Conservation (phyloP, 176 grass and related monocot species). For the Secale cereale region DNA sequence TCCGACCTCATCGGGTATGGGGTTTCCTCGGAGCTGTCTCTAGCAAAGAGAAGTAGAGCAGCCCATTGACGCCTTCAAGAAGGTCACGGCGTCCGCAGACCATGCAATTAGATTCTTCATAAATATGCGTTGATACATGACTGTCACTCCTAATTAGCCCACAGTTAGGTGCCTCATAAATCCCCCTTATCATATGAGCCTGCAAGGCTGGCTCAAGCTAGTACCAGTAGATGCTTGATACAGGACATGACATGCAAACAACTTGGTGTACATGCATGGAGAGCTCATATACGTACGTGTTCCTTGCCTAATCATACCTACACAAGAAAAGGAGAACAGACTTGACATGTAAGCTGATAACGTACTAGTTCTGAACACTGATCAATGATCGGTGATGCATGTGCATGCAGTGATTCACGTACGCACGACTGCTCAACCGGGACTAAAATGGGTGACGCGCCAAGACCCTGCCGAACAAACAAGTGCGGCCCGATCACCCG, state of each 20-base stretch:
- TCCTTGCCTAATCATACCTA: neutral
- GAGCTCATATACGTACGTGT: neutral
- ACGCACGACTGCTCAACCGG: neutral
- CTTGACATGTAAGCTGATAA: neutral
- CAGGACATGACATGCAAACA: slow-evolving; percentile 32
- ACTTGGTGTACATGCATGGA: neutral
- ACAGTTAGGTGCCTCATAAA: slow-evolving; percentile 6
- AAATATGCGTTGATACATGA: neutral
- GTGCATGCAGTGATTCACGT: neutral
- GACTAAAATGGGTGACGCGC: slow-evolving; percentile 12
- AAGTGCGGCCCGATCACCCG: neutral
- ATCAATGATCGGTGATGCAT: neutral
- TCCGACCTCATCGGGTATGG: too few species aligned
- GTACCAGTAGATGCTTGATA: slow-evolving; percentile 11
- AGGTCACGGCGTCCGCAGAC: neutral
- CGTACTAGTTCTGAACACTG: neutral
- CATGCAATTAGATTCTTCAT: neutral
- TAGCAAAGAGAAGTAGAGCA: too few species aligned
- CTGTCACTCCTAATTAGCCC: neutral
- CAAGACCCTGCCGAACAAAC: neutral
- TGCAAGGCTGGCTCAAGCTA: neutral
- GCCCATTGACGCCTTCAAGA: too few species aligned
- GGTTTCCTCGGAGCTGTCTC: too few species aligned
- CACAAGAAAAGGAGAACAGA: neutral
- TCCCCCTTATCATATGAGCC: neutral